These are phyloP conservation scores for Chalciporus chontae DNA, from an alignment of 768 basidiomycete species.

Conservation along the genomic window DNA sequence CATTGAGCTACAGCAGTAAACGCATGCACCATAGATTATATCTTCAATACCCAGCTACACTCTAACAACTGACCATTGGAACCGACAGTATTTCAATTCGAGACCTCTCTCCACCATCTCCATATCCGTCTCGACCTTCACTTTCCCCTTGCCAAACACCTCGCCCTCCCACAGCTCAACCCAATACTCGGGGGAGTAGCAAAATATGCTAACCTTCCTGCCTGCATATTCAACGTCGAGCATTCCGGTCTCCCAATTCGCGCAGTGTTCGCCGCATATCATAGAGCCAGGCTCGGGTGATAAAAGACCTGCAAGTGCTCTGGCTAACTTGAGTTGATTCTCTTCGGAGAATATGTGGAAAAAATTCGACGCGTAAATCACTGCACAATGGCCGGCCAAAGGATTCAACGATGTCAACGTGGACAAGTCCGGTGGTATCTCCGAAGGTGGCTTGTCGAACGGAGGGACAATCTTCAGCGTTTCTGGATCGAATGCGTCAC, in stretches of 20 bases:
- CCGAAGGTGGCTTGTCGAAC: conserved; percentile 23
- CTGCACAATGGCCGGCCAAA: conserved; percentile 46
- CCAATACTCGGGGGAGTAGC: conserved; percentile 36
- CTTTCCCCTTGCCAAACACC: conserved; percentile 25
- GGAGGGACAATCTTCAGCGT: conserved; percentile 37
- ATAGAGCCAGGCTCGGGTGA: conserved; percentile 29
- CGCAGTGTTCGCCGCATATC: conserved; percentile 29
- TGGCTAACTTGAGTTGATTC: conserved; percentile 28
- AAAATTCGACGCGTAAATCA: conserved; percentile 47
- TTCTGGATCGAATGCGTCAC: conserved; percentile 48
- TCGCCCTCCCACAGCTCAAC: conserved; percentile 36
- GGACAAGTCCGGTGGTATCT: conserved; percentile 28
- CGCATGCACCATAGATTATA: no score
- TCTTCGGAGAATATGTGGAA: conserved; percentile 38
- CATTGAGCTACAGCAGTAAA: no score
- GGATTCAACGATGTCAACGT: conserved; percentile 43
- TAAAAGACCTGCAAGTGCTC: conserved; percentile 26
- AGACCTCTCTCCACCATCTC: background rate
- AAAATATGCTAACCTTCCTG: conserved; percentile 16
- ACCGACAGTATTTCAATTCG: background rate
- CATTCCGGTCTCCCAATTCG: conserved; percentile 1
- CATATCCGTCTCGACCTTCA: conserved; percentile 5
- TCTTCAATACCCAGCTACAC: conserved; percentile 4
- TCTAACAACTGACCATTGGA: conserved; percentile 27
- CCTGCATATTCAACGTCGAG: background rate